Evolutionary conservation across 2,329 filamentous ascomycete species (phyloP), one percentile per base, ranked within the genome.

Genomic region (Arachnopeziza araneosa): DNA sequence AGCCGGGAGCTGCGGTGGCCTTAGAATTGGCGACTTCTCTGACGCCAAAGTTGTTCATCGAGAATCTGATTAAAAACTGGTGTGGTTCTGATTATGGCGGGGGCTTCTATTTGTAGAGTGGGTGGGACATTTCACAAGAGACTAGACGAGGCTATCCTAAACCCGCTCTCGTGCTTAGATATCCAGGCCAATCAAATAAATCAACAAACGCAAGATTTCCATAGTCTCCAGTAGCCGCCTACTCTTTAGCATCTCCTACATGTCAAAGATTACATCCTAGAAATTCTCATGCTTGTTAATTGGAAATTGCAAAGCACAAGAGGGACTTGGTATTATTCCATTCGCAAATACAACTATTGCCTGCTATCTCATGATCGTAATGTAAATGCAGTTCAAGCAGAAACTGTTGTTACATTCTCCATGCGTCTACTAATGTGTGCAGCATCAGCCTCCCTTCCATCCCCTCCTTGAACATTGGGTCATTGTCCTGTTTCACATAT

Each of bases 1-100:
- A 98, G 70, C 93, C 93, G 0, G 93, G 92, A 1, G 91, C 89
- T 52, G 83, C 79, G 52, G 84, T 83, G 19, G 85, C 86, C 63
- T 85, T 85, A 26, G 85, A 79, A 70, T 84, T 86, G 44, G 91
- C 89, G 60, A 97, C 79, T 68, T 96, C 88, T 75, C 96, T 87
- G 69, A 98, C 91, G 69, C 90, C 88, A 67, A 88, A 88, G 69
- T 86, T 85, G 71, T 85, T 83, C 81, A 85, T 87, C 21, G 24
- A 62, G 52, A 55, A 4, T 36, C 57, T 10, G 5, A 4, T 52
- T 63, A 57, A 58, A 60, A 3, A 56, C 58, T 62, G 58, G 24
- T 21, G 24, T 52, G 56, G 21, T 50, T 17, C 52, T n/a, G 23
- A 19, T 56, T 50, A 53, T 30, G 22, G 23, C 32, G 14, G 57